Evolutionary conservation across 2,329 filamentous ascomycete species (phyloP).

Genomic region (Fusarium sp.): DNA sequence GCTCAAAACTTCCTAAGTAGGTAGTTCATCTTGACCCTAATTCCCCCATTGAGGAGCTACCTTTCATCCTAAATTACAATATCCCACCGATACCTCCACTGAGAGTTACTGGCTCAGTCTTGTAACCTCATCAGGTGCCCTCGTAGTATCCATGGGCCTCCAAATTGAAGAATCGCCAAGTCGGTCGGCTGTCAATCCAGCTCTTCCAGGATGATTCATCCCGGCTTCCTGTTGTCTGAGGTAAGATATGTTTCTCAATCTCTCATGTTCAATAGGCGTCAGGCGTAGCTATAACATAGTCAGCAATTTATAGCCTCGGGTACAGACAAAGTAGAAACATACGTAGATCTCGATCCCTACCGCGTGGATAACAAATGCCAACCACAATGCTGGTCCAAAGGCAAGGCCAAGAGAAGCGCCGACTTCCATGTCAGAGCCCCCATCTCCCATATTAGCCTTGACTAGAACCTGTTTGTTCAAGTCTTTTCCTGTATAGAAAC

Average conservation of each 20-base stretch:
- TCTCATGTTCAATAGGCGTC: neutral
- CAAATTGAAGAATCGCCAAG: neutral
- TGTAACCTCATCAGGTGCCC: neutral
- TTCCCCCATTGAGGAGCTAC: fast-evolving
- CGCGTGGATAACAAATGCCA: neutral
- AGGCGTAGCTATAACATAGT: neutral
- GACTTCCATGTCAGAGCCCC: neutral
- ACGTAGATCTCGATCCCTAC: neutral
- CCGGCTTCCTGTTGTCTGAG: neutral
- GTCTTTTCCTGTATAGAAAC: neutral
- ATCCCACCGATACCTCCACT: fast-evolving
- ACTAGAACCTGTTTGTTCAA: neutral
- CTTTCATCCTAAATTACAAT: neutral
- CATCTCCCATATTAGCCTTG: neutral
- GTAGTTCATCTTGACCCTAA: neutral
- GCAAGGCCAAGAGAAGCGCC: neutral
- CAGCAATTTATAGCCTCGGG: neutral
- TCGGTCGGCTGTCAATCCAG: neutral
- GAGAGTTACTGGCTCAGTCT: neutral
- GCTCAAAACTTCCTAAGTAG: neutral
- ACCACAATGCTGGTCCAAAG: neutral
- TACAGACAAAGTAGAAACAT: too few species aligned
- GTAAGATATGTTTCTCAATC: neutral
- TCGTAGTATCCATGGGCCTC: neutral
- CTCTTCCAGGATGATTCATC: neutral